Conservation (phyloP, 23 red algal genomes). For the Gracilaria domingensis region DNA sequence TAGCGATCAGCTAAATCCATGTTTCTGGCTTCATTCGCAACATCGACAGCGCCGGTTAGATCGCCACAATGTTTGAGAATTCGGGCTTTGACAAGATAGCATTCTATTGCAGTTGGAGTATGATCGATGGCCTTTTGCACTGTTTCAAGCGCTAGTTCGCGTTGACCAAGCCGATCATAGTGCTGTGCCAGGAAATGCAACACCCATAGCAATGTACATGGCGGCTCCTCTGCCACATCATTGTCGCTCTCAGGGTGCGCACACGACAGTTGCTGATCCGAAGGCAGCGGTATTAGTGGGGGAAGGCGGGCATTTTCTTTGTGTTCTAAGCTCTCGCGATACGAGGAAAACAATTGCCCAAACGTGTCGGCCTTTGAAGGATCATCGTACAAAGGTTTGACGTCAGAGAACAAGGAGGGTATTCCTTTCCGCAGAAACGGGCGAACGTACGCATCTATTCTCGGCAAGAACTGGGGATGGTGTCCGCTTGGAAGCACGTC, state of each 20-base stretch:
- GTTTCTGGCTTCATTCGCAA: constrained; percentile 77
- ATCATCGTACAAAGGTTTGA: constrained; percentile 87
- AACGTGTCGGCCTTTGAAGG: constrained; percentile 66
- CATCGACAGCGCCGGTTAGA: constrained; percentile 67
- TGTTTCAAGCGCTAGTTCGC: constrained; percentile 65
- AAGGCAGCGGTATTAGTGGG: not conserved
- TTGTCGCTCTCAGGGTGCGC: not conserved
- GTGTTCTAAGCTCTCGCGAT: constrained; percentile 21
- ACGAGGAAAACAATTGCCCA: constrained; percentile 63
- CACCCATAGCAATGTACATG: constrained; percentile 81
- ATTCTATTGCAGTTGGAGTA: constrained; percentile 76
- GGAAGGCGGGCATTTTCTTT: constrained; percentile 38
- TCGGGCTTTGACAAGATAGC: constrained; percentile 74
- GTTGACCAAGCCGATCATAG: constrained; percentile 67
- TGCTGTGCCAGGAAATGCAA: constrained; percentile 90
- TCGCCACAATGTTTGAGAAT: constrained; percentile 90
- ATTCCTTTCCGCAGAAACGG: constrained; percentile 82
- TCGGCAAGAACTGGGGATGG: constrained; percentile 65
- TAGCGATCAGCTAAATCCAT: constrained; percentile 93
- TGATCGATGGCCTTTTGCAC: constrained; percentile 71
- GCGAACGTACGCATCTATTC: constrained; percentile 73
- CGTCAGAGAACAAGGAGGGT: constrained; percentile 77
- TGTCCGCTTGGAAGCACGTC: constrained; percentile 46
- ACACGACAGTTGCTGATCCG: not conserved
- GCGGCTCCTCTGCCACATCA: constrained; percentile 30